A percentile compares a stretch with the other conserved stretches of the same genome.
Evolutionary conservation across 805 yeast genomes (phyloP).

Genomic region (Saturnispora zaruensis): DNA sequence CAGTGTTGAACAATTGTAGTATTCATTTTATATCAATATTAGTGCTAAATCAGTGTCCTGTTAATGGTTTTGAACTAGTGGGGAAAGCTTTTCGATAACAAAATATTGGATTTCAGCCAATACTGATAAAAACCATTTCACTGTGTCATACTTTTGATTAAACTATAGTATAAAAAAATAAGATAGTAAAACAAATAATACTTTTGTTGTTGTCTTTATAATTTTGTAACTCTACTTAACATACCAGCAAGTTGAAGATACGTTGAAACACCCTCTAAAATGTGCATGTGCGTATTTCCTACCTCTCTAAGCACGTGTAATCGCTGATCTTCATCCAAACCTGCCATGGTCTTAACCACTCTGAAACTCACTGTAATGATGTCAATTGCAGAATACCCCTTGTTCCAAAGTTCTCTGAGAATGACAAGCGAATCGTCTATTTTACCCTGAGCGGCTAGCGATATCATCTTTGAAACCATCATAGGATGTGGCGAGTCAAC

Average conservation of each 20-base stretch:
- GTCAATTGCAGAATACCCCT: slow-evolving; percentile 91
- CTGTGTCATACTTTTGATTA: no score
- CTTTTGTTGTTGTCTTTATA: no score
- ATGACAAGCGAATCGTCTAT: slow-evolving; percentile 60
- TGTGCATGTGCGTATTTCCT: slow-evolving; percentile 86
- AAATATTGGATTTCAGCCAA: no score
- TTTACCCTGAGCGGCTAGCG: slow-evolving; percentile 24
- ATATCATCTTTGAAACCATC: slow-evolving; percentile 62
- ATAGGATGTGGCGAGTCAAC: slow-evolving; percentile 96
- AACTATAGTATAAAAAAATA: no score
- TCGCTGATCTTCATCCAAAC: slow-evolving; percentile 54
- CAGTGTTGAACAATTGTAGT: no score
- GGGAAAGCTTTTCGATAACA: no score
- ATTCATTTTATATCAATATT: no score
- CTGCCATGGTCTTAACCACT: slow-evolving; percentile 61
- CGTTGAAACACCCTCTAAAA: slow-evolving; percentile 87
- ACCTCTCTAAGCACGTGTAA: slow-evolving; percentile 76
- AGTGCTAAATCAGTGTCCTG: no score
- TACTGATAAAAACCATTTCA: no score
- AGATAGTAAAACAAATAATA: no score
- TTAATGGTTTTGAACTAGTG: no score
- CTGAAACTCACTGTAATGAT: slow-evolving; percentile 84
- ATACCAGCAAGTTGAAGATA: slow-evolving; percentile 81
- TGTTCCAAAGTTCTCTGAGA: slow-evolving; percentile 67
- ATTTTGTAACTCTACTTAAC: slow-evolving; percentile 24